Evolutionary conservation across 257 asterid genomes (phyloP).

Genomic region (Solanum chaucha): DNA sequence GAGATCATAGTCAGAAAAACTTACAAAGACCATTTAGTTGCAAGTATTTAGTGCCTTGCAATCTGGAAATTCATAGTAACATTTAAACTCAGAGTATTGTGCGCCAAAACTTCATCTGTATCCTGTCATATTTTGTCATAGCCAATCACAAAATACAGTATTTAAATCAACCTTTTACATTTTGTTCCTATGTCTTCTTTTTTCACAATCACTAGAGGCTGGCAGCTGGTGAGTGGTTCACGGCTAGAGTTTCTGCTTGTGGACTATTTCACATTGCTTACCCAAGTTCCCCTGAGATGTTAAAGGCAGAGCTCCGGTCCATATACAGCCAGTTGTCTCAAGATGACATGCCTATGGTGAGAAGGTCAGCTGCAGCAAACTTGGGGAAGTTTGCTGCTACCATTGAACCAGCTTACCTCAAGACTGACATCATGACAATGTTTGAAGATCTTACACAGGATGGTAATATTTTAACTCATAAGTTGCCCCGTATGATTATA

Average conservation of each 20-base stretch:
- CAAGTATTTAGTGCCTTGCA: neutral
- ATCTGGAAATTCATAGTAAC: neutral
- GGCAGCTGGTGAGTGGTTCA: neutral
- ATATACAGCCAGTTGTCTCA: slow-evolving; percentile 71
- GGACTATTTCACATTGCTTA: slow-evolving; percentile 1
- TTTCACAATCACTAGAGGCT: neutral
- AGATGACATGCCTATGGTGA: slow-evolving; percentile 95
- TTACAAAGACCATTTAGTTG: neutral
- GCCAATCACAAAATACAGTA: neutral
- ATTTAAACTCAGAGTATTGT: neutral
- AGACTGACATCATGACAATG: slow-evolving; percentile 34
- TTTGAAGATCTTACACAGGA: slow-evolving; percentile 47
- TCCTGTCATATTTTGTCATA: neutral
- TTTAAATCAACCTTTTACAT: neutral
- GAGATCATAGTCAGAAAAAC: neutral
- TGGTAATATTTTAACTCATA: slow-evolving; percentile 12
- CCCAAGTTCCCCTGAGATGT: slow-evolving; percentile 59
- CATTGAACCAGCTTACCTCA: slow-evolving; percentile 32
- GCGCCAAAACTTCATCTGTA: neutral
- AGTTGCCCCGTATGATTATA: neutral
- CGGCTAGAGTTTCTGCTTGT: neutral
- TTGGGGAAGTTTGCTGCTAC: slow-evolving; percentile 40
- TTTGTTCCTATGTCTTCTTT: neutral
- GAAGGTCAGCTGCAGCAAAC: slow-evolving; percentile 83
- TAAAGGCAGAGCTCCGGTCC: slow-evolving; percentile 73